Conservation (phyloP, 2,329 filamentous ascomycete genomes). For the Ascochyta viciae-villosae region DNA sequence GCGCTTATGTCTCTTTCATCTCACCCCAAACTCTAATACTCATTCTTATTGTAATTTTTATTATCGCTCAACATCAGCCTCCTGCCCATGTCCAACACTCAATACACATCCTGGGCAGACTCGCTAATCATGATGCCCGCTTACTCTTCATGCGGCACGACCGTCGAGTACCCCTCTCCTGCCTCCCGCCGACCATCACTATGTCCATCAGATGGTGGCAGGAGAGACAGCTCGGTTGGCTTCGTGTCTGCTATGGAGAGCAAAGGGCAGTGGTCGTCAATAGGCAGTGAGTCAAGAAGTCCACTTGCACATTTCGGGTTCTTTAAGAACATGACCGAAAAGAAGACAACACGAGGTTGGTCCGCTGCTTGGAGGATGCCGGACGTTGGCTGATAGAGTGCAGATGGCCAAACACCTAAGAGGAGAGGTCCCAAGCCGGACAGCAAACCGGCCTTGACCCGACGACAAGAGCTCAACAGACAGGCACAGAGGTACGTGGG, state of each 20-base stretch:
- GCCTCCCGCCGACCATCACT: constrained; percentile 43
- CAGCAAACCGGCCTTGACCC: constrained; percentile 90
- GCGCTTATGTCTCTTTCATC: constrained; percentile 32
- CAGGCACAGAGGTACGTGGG: constrained; percentile 86
- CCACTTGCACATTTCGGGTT: constrained; percentile 56
- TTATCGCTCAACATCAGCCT: constrained; percentile 21
- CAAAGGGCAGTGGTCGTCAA: constrained; percentile 47
- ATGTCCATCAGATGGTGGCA: constrained; percentile 40
- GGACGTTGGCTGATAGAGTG: constrained; percentile 7
- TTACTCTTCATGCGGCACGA: constrained; percentile 44
- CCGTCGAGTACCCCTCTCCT: constrained; percentile 46
- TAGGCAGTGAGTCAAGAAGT: constrained; percentile 48
- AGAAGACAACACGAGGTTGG: constrained; percentile 77
- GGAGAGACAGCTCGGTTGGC: constrained; percentile 44
- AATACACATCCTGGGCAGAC: constrained; percentile 45
- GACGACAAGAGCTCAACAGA: constrained; percentile 91
- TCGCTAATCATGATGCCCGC: constrained; percentile 47
- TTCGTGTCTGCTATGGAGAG: constrained; percentile 49
- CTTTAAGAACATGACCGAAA: constrained; percentile 71
- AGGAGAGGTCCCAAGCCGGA: constrained; percentile 94
- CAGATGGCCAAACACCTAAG: constrained; percentile 86
- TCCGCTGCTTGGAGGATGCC: constrained; percentile 12
- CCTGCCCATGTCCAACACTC: constrained; percentile 22
- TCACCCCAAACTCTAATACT: constrained; percentile 35
- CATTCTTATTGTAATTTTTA: constrained; percentile 40